A percentile compares a stretch with the other conserved stretches of the same genome.
These are phyloP conservation scores for Isabelozyma pseudorhagii DNA, from an alignment of 805 yeast species.

Conservation along the genomic window DNA sequence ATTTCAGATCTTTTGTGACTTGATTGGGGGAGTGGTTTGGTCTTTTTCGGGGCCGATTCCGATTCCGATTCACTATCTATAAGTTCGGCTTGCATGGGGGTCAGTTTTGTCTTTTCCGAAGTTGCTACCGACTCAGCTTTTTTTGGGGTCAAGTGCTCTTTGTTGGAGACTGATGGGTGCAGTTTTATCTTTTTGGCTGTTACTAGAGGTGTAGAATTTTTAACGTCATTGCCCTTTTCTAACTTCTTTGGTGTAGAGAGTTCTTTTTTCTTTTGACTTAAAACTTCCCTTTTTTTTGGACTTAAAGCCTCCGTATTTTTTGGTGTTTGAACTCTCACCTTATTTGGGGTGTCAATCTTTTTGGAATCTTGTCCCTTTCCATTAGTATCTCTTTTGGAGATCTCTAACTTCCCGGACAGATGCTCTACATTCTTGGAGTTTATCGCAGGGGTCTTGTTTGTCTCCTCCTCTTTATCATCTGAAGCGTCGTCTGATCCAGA, in stretches of 20 bases:
- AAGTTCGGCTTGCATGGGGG: neutral
- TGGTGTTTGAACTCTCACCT: neutral
- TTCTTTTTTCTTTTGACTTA: neutral
- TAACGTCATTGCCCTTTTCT: slow-evolving; percentile 3
- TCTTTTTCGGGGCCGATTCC: too few relatives aligned
- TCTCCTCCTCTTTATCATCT: neutral
- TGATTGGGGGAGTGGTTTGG: too few relatives aligned
- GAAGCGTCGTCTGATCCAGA: neutral
- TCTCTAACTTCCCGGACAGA: too few relatives aligned
- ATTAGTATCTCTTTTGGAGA: too few relatives aligned
- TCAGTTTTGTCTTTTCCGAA: neutral
- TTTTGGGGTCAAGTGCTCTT: neutral
- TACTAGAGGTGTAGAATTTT: too few relatives aligned
- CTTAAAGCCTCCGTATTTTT: neutral
- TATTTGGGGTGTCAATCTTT: too few relatives aligned
- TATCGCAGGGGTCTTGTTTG: neutral
- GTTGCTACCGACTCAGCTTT: neutral
- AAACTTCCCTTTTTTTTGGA: neutral
- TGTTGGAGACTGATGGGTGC: slow-evolving; percentile 20
- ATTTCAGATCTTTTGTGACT: too few relatives aligned
- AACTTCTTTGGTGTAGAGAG: slow-evolving; percentile 4
- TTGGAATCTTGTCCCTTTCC: too few relatives aligned
- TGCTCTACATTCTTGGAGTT: too few relatives aligned
- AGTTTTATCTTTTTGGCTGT: slow-evolving; percentile 7
- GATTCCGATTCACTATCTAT: too few relatives aligned